Conservation (phyloP, 1,139 yeast genomes). For the Yamadazyma taylorii region DNA sequence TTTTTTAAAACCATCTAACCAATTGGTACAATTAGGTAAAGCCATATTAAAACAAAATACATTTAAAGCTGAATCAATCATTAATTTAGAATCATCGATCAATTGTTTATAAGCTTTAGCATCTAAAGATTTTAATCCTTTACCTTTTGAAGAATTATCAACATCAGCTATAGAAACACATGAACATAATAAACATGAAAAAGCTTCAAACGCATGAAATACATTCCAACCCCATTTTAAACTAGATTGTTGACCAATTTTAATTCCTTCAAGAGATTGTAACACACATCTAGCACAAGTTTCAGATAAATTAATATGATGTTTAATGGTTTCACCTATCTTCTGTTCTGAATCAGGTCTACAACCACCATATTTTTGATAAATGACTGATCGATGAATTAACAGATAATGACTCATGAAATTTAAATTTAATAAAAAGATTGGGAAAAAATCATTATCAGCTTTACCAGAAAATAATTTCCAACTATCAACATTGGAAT, state of each 20-base stretch:
- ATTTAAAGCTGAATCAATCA: slow-evolving; percentile 20
- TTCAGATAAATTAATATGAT: slow-evolving; percentile 22
- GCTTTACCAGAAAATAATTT: not conserved
- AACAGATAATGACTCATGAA: slow-evolving; percentile 34
- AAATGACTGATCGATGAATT: slow-evolving; percentile 29
- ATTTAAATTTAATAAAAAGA: slow-evolving; percentile 21
- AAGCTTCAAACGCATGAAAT: slow-evolving; percentile 34
- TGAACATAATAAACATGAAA: slow-evolving; percentile 28
- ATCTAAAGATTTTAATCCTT: too few species aligned
- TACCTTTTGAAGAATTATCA: not conserved
- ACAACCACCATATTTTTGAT: slow-evolving; percentile 6
- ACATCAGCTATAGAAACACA: slow-evolving; percentile 21
- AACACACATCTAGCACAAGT: slow-evolving; percentile 37
- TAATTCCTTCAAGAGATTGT: slow-evolving; percentile 20
- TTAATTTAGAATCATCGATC: slow-evolving; percentile 26
- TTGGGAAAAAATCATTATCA: slow-evolving; percentile 14
- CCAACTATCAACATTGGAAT: slow-evolving; percentile 6
- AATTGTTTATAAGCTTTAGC: slow-evolving; percentile 13
- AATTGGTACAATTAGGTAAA: slow-evolving; percentile 1
- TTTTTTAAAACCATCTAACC: slow-evolving; percentile 4
- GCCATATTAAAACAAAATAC: slow-evolving; percentile 11
- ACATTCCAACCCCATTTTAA: slow-evolving; percentile 33
- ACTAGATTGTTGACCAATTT: slow-evolving; percentile 17
- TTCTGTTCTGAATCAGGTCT: not conserved
- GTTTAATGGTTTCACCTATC: not conserved